Evolutionary conservation across 495 filamentous ascomycete genomes (phyloP).

Genomic region (Trypethelium eluteriae): DNA sequence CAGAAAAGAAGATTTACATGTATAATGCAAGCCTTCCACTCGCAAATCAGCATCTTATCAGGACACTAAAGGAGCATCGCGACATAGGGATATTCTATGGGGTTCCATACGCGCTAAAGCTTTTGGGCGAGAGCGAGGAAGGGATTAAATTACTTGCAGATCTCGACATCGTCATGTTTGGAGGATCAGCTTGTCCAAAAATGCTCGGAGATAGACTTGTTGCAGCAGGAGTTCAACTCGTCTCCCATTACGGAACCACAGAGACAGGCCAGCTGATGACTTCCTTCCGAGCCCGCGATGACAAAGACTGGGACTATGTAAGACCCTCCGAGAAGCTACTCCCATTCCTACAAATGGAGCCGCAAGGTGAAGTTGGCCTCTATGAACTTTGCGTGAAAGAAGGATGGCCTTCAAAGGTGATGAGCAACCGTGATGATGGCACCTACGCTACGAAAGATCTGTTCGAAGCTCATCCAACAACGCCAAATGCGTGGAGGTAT

Average conservation of each 20-base stretch:
- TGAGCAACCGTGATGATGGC: conserved; percentile 47
- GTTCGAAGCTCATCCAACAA: conserved; percentile 53
- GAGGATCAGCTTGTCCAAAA: conserved; percentile 24
- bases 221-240: conserved; percentile 47
- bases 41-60: conserved; percentile 12
- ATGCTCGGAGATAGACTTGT: conserved; percentile 46
- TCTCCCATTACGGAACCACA: conserved; percentile 47
- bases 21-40: conserved; percentile 17
- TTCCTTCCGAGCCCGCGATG: conserved; percentile 40
- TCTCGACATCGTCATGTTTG: conserved; percentile 19
- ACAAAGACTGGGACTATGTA: conserved; percentile 43
- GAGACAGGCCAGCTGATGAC: conserved; percentile 54
- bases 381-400: conserved; percentile 44
- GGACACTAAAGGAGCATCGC: conserved; percentile 13
- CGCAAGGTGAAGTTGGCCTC: conserved; percentile 20
- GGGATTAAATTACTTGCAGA: conserved; percentile 18
- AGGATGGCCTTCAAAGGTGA: conserved; percentile 45
- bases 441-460: conserved; percentile 55
- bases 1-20: conserved; percentile 29
- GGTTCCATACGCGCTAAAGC: conserved; percentile 25
- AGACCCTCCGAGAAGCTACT: conserved; percentile 26
- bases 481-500: conserved; percentile 57
- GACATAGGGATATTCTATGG: conserved; percentile 18
- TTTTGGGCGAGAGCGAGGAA: conserved; percentile 21
- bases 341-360: conserved; percentile 29